Conservation (phyloP, 768 basidiomycete genomes). For the Dioszegia hungarica region DNA sequence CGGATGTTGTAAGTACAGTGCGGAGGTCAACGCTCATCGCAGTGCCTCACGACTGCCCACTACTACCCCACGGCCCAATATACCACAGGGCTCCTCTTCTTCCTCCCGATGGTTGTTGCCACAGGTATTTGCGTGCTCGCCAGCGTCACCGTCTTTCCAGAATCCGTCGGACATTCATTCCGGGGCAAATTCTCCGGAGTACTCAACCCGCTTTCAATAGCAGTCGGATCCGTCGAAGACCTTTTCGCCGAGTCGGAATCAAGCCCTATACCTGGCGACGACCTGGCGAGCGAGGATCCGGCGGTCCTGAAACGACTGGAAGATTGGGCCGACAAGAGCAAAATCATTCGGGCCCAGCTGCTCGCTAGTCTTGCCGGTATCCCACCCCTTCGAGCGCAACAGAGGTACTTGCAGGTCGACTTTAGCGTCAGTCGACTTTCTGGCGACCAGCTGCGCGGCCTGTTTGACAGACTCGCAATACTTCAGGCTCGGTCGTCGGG, state of each 20-base stretch:
- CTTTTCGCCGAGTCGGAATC: slow-evolving; percentile 15
- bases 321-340: slow-evolving; percentile 31
- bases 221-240: slow-evolving; percentile 21
- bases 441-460: slow-evolving; percentile 30
- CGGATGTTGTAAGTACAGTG: slow-evolving; percentile 32
- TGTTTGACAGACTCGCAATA: slow-evolving; percentile 30
- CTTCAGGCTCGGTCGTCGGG: slow-evolving; percentile 41
- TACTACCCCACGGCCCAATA: slow-evolving; percentile 30
- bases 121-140: slow-evolving; percentile 32
- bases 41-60: slow-evolving; percentile 34
- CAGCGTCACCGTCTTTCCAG: slow-evolving; percentile 39
- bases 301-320: slow-evolving; percentile 4
- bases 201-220: slow-evolving; percentile 24
- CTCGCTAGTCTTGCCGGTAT: slow-evolving; percentile 31
- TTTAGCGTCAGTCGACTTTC: slow-evolving; percentile 37
- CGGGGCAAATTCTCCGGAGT: slow-evolving; percentile 31
- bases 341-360: slow-evolving; percentile 25
- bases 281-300: slow-evolving; percentile 3
- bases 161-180: slow-evolving; percentile 39
- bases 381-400: slow-evolving; percentile 33
- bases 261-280: background rate
- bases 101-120: slow-evolving; percentile 45
- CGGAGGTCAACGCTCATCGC: background rate
- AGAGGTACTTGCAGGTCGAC: slow-evolving; percentile 40
- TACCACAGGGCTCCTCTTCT: slow-evolving; percentile 36